Conservation (phyloP, 768 basidiomycete genomes). For the Boletus rufocinnamomeus region DNA sequence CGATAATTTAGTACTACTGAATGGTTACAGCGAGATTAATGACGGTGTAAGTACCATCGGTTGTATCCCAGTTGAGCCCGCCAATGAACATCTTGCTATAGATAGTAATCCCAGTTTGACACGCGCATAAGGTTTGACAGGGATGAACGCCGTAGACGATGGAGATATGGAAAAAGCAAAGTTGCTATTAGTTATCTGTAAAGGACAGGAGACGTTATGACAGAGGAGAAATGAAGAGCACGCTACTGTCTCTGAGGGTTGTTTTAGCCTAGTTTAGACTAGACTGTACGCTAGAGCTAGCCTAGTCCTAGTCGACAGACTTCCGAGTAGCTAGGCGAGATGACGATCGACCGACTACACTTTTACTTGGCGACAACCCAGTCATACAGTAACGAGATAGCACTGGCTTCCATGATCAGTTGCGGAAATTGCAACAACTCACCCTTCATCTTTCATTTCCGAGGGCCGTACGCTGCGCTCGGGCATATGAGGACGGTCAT, state of each 20-base stretch:
- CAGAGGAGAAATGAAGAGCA: constrained; percentile 56
- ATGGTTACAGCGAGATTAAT: constrained; percentile 37
- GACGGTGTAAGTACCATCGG: constrained; percentile 78
- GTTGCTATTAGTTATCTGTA: constrained; percentile 80
- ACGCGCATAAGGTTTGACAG: constrained; percentile 30
- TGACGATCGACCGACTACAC: constrained; percentile 46
- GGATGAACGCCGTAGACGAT: constrained; percentile 29
- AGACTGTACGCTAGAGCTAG: constrained; percentile 79
- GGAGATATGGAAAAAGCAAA: constrained; percentile 44
- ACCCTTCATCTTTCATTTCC: constrained; percentile 99
- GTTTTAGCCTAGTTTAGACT: constrained; percentile 79
- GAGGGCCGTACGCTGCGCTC: constrained; percentile 77
- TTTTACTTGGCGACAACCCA: constrained; percentile 32
- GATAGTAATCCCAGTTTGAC: constrained; percentile 30
- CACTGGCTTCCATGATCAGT: constrained; percentile 17
- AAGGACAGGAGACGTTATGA: constrained; percentile 64
- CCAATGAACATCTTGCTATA: constrained; percentile 99
- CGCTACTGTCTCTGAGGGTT: constrained; percentile 69
- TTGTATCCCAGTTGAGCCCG: constrained; percentile 99
- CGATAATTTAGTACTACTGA: constrained; percentile 46
- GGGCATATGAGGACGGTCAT: constrained; percentile 43
- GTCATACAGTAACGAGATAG: constrained; percentile 18
- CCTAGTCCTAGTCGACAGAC: constrained; percentile 66
- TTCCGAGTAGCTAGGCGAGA: constrained; percentile 47
- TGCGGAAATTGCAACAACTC: constrained; percentile 44